phyloP scores from a whole-genome alignment of 257 asterid genomes.

The Solanum pinnatisectum region DNA sequence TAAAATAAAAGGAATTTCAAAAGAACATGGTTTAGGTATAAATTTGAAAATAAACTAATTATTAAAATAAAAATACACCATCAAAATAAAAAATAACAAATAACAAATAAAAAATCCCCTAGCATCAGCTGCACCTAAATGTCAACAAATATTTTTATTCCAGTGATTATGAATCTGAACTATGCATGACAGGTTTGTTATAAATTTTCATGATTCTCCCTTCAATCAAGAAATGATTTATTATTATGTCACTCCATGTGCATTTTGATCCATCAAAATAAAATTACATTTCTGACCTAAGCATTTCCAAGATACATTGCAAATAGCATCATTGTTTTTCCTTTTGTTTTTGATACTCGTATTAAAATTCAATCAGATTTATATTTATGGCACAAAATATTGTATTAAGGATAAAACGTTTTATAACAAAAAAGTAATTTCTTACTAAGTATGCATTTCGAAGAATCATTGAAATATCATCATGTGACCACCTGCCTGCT shows the following conservation, averaged over 20 bases:
- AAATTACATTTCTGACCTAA: neutral
- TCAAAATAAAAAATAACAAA: neutral
- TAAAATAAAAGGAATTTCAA: neutral
- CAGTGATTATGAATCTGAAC: neutral
- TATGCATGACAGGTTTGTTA: neutral
- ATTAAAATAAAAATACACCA: neutral
- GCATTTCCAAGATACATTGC: neutral
- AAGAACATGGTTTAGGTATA: slow-evolving; percentile 13
- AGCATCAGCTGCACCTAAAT: neutral
- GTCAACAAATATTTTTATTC: neutral
- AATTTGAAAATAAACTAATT: neutral
- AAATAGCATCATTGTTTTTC: neutral
- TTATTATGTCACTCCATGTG: slow-evolving; percentile 3
- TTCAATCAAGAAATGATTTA: neutral
- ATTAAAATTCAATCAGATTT: no score
- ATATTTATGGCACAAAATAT: accelerated
- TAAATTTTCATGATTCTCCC: neutral
- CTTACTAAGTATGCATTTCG: no score
- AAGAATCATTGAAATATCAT: no score
- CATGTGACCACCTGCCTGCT: no score
- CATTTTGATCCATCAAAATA: neutral
- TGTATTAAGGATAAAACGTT: no score
- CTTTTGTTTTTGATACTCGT: no score
- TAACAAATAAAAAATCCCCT: neutral
- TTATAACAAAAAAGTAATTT: no score